Evolutionary conservation across 768 basidiomycete genomes (phyloP).

Genomic region (Cyclocybe cylindracea): DNA sequence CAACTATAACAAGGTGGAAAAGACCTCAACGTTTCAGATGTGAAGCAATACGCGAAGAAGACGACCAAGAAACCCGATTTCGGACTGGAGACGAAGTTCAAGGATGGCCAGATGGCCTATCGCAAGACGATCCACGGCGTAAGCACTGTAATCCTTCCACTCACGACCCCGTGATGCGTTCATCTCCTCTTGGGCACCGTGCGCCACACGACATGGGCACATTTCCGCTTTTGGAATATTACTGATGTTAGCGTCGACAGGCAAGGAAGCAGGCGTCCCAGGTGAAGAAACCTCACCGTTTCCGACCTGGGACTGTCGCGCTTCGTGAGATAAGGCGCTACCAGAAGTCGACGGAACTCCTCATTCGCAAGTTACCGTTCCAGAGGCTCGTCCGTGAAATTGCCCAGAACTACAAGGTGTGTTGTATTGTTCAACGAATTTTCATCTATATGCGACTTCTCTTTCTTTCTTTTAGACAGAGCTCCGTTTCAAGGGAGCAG

Average conservation of each 20-base stretch:
- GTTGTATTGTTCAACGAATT: not conserved
- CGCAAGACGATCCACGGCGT: not conserved
- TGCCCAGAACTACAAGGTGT: conserved; percentile 2
- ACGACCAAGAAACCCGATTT: too few species aligned
- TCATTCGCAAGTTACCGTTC: conserved; percentile 13
- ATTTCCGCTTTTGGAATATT: not conserved
- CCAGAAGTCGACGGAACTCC: conserved; percentile 13
- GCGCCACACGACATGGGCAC: not conserved
- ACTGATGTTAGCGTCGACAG: too few species aligned
- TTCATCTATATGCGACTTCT: not conserved
- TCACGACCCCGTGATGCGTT: too few species aligned
- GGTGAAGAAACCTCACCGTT: not conserved
- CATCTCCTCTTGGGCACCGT: not conserved
- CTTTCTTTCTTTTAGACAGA: not conserved
- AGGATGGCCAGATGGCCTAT: not conserved
- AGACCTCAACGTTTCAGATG: too few species aligned
- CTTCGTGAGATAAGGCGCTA: conserved; percentile 14
- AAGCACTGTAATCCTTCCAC: not conserved
- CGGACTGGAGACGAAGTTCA: too few species aligned
- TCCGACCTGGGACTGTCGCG: conserved; percentile 15
- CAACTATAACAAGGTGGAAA: too few species aligned
- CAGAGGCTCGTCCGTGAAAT: conserved; percentile 16
- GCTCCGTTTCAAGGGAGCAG: conserved; percentile 4
- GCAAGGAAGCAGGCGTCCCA: not conserved
- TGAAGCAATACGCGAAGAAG: too few species aligned